Base-by-base conservation (phyloP, 164 flowering plant species). In the Nelumbo lutea region DNA sequence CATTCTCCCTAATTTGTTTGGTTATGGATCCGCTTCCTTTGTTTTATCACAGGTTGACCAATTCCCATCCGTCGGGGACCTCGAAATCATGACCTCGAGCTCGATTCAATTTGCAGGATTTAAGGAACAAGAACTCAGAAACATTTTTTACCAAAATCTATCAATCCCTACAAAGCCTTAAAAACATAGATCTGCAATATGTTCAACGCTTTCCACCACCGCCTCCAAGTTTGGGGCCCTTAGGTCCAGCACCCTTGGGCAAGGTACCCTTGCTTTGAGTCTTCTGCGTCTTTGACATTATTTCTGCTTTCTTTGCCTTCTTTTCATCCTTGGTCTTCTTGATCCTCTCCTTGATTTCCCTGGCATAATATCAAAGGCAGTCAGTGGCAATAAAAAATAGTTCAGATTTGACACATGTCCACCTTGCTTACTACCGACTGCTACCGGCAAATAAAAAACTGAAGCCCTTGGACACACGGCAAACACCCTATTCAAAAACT, bases 261-360 rank as follows among this genome's bases (percentile, higher is more conserved):
- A 4, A 46, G 0, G 48, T 70, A 46, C 84, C 73, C 79, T 81
- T 83, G 47, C 67, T 47, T 58, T 77, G 80, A 39, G 61, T 42
- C 65, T 80, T 78, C 51, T 79, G 81, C 0, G 77, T 3, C 73
- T 83, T 83, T 51, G 84, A 66, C 71, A 45, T 70, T 53, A 76
- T 70, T 68, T 83, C 86, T 7, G 84, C 86, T 55, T 81, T 81
- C 72, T 83, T 83, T 11, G 84, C 86, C 71, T 81, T 81, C 80
- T 83, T 82, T 44, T 80, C 83, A 62, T 82, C 87, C 77, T 83
- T 83, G 11, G 87, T 80, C 51, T 83, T 83, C 81, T 82, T 81
- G 52, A 81, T 73, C 65, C 87, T 78, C 70, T 80, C 87, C 75
- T 83, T 83, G 15, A 82, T 73, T 59, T 83, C 83, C 68, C 85